phyloP scores from a whole-genome alignment of 1,139 yeast species.

The Groenewaldozyma sp. region DNA sequence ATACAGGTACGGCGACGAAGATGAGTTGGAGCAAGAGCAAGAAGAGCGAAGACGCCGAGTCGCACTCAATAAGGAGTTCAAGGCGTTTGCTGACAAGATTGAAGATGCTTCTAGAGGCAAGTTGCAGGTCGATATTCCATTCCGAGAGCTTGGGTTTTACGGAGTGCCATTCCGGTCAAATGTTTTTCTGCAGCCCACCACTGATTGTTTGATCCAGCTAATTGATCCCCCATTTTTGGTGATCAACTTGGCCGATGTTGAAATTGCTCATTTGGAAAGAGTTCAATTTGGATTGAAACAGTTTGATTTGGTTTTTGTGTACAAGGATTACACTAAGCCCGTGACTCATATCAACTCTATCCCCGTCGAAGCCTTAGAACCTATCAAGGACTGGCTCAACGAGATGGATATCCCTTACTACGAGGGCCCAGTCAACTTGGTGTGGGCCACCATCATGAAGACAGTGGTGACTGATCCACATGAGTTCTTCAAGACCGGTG shows the following conservation, averaged over 20 bases:
- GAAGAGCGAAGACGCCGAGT: slow-evolving; percentile 93
- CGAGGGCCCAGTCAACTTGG: slow-evolving; percentile 92
- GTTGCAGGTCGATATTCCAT: slow-evolving; percentile 86
- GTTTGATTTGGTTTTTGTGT: slow-evolving; percentile 90
- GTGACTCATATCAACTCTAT: slow-evolving; percentile 91
- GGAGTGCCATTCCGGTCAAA: slow-evolving; percentile 97
- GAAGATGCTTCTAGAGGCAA: slow-evolving; percentile 68
- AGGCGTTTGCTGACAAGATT: slow-evolving; percentile 79
- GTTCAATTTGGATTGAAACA: slow-evolving; percentile 95
- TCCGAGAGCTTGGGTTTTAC: slow-evolving; percentile 91
- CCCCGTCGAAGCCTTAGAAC: slow-evolving; percentile 87
- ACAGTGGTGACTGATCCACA: slow-evolving; percentile 88
- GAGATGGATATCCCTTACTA: slow-evolving; percentile 92
- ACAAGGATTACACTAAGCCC: slow-evolving; percentile 79
- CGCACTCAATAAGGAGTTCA: slow-evolving; percentile 85
- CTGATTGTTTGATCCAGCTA: slow-evolving; percentile 90
- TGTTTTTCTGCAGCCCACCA: slow-evolving; percentile 92
- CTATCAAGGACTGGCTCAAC: slow-evolving; percentile 91
- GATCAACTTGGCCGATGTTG: slow-evolving; percentile 83
- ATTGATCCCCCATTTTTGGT: slow-evolving; percentile 94
- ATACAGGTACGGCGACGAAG: slow-evolving; percentile 95
- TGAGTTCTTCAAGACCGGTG: slow-evolving; percentile 80
- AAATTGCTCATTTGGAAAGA: slow-evolving; percentile 91
- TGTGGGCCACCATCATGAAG: slow-evolving; percentile 95
- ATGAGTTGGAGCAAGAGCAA: slow-evolving; percentile 96